Evolutionary conservation across 2,329 filamentous ascomycete genomes (phyloP).

Genomic region (Aspergillus caelatus): DNA sequence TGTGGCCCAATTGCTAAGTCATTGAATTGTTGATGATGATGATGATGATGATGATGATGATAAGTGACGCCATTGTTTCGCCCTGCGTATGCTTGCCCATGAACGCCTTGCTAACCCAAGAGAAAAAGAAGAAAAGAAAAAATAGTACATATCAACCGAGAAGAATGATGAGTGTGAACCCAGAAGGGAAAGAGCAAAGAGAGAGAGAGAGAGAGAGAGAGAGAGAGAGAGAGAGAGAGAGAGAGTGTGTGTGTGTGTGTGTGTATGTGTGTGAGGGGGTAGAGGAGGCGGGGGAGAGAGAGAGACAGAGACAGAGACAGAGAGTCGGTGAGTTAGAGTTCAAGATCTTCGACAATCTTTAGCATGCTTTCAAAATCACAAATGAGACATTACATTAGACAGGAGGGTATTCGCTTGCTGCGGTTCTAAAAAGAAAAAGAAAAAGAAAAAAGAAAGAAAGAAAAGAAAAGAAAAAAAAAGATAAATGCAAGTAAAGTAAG

Average conservation of each 20-base stretch:
- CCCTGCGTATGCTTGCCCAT: constrained; percentile 11
- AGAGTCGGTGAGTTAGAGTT: constrained; percentile 5
- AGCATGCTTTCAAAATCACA: constrained; percentile 7
- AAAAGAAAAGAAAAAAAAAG: background rate
- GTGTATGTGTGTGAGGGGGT: too few species aligned
- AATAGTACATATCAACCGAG: background rate
- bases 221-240: too few species aligned
- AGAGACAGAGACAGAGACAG: background rate
- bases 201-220: background rate
- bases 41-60: background rate
- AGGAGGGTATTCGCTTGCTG: constrained; percentile 13
- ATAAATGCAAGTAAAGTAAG: constrained; percentile 5
- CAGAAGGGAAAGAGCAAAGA: background rate
- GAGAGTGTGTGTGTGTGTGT: too few species aligned
- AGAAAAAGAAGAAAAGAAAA: background rate
- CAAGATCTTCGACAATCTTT: constrained; percentile 6
- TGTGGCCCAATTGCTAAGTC: background rate
- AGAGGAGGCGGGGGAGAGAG: background rate
- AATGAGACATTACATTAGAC: constrained; percentile 12
- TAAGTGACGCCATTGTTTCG: background rate
- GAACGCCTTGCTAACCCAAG: constrained; percentile 15
- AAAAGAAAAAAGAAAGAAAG: constrained; percentile 8
- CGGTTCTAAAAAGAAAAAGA: constrained; percentile 1
- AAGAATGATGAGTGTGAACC: background rate
- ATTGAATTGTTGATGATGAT: background rate